A percentile compares a stretch with the other conserved stretches of the same genome.
Evolutionary conservation across 768 basidiomycete species (phyloP).

Genomic region (Amanita brunnescens): DNA sequence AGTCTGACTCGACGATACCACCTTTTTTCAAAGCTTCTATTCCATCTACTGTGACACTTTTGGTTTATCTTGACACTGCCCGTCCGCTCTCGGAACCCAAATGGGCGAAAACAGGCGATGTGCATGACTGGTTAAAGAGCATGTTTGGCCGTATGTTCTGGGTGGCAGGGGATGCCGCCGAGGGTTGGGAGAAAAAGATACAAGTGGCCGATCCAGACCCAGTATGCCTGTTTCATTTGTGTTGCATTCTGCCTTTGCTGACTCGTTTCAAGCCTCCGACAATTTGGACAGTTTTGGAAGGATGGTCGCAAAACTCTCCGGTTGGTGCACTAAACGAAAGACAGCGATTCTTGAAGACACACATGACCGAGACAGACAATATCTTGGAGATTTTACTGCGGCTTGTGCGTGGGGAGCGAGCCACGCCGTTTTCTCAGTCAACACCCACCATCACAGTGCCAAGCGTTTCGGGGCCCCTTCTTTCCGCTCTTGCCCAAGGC

Average conservation of each 20-base stretch:
- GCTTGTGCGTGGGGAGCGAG: conserved; percentile 83
- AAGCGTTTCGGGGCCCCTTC: conserved; percentile 56
- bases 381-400: conserved; percentile 89
- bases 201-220: conserved; percentile 91
- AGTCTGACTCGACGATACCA: conserved; percentile 60
- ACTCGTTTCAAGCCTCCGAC: conserved; percentile 65
- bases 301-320: conserved; percentile 82
- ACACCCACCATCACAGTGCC: conserved; percentile 54
- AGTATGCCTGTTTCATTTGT: conserved; percentile 37
- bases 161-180: conserved; percentile 75
- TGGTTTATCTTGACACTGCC: conserved; percentile 76
- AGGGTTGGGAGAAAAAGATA: conserved; percentile 93
- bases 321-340: conserved; percentile 70
- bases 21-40: conserved; percentile 51
- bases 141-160: conserved; percentile 87
- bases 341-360: conserved; percentile 81
- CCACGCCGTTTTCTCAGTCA: conserved; percentile 60
- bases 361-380: conserved; percentile 81
- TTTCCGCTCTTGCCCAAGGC: conserved; percentile 61
- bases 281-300: conserved; percentile 82
- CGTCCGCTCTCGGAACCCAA: conserved; percentile 91
- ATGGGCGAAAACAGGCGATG: conserved; percentile 93
- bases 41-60: conserved; percentile 52
- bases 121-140: conserved; percentile 87
- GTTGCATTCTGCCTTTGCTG: neutral